Base-by-base conservation (phyloP, 2,329 filamentous ascomycete genomes). In the Raffaelea arxii region DNA sequence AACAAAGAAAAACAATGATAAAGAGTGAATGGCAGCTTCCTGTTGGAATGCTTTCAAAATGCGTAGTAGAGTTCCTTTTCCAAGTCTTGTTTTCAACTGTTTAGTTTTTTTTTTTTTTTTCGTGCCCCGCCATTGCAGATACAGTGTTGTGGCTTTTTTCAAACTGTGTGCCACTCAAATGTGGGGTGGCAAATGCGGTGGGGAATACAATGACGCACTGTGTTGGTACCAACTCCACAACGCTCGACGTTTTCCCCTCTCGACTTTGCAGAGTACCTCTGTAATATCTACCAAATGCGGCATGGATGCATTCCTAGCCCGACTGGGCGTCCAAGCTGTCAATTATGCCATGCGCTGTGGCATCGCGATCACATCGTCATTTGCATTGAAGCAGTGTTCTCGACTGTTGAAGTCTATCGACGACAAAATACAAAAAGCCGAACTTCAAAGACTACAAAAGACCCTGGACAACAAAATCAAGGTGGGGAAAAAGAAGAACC, bases 291-390 rank as follows among this genome's bases (percentile, higher is more conserved):
- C n/a, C n/a, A n/a, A n/a, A n/a, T n/a, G n/a, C n/a, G n/a, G n/a
- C n/a, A 94, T 94, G 88, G 88, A 94, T 61, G 72, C 72, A 46
- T 71, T 80, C 51, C 64, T 80, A 48, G 58, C 70, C 43, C 63
- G 66, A 39, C 61, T 80, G 49, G 75, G 75, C 51, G 63, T 70
- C 42, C 87, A 94, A 67, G 86, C 87, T 43, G 83, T 94, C 75
- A 94, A 88, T 67, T 94, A 92, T 76, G 89, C 89, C 61, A 90
- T 96, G 57, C 75, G 86, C 43, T 90, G 88, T 18, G 89, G 89
- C 43, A 82, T 97, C 54, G 80, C 85, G 42, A 76, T 95, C 54
- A 95, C 90, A 2, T 88, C 87, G 44, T 80, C 75, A 35, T 94
- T 89, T 67, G 86, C 89, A n/a, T 74, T 95, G 52, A 78, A 78